Evolutionary conservation across 352 stramenopile genomes (phyloP).

Genomic region (Globisporangium splendens): DNA sequence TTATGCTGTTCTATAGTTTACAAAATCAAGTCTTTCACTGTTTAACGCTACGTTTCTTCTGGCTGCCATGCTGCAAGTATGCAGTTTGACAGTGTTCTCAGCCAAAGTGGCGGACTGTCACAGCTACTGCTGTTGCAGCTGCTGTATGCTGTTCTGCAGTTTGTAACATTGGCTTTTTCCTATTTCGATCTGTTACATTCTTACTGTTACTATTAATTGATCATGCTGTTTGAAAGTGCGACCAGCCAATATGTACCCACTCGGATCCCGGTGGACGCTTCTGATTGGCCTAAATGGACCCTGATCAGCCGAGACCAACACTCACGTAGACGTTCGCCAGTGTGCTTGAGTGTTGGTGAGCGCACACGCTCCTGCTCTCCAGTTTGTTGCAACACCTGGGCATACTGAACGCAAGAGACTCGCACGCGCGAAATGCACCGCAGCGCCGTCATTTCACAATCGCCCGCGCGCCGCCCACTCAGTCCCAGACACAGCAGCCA

Average conservation of each 20-base stretch:
- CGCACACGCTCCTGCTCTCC: neutral
- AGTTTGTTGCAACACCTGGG: too few relatives aligned
- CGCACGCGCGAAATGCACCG: neutral
- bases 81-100: neutral
- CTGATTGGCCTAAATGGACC: slow-evolving; percentile 11
- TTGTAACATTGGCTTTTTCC: neutral
- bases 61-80: neutral
- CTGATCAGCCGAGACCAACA: neutral
- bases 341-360: slow-evolving; percentile 9
- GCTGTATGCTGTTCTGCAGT: neutral
- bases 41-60: too few relatives aligned
- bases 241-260: slow-evolving; percentile 10
- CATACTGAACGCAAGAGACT: neutral
- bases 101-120: too few relatives aligned
- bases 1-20: too few relatives aligned
- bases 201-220: neutral
- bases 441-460: neutral
- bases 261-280: slow-evolving; percentile 2
- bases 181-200: neutral
- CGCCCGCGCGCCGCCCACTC: slow-evolving; percentile 7
- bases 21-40: too few relatives aligned
- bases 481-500: slow-evolving; percentile 2
- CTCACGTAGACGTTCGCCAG: slow-evolving; percentile 5
- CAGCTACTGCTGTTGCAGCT: neutral
- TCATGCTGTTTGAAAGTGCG: neutral